Conservation (phyloP, 225 moss, liverwort and hornwort genomes). For the Marchantia paleacea region DNA sequence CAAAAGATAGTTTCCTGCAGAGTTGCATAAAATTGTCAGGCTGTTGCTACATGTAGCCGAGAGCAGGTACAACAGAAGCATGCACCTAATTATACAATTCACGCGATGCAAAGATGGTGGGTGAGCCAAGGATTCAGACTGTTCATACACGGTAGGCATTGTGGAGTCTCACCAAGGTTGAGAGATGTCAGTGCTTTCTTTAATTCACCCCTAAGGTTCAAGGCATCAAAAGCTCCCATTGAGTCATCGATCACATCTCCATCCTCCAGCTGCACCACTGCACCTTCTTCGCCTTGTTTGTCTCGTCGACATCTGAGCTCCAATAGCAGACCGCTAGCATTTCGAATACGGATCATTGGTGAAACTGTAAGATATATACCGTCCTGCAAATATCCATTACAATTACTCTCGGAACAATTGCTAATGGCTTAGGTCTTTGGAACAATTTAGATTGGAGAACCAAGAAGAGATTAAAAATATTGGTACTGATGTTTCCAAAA, state of each 20-base stretch:
- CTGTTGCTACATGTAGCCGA: neutral
- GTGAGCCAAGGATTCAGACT: neutral
- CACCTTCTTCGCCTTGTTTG: conserved; percentile 72
- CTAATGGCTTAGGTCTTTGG: neutral
- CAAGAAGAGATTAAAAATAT: neutral
- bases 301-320: conserved; percentile 83
- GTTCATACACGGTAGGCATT: neutral
- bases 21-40: neutral
- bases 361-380: conserved; percentile 76
- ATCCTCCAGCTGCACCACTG: conserved; percentile 84
- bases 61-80: neutral
- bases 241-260: conserved; percentile 89
- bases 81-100: neutral
- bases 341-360: conserved; percentile 85
- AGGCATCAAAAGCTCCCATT: conserved; percentile 92
- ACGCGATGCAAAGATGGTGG: neutral
- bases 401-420: neutral
- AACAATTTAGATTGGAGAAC: neutral
- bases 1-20: conserved; percentile 73
- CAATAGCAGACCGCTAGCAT: conserved; percentile 69
- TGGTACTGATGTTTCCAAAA: neutral
- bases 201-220: conserved; percentile 68
- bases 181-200: conserved; percentile 79
- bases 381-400: conserved; percentile 44
- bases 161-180: conserved; percentile 65